phyloP scores from a whole-genome alignment of 2,329 filamentous ascomycete genomes.

The Beauveria pseudobassiana region DNA sequence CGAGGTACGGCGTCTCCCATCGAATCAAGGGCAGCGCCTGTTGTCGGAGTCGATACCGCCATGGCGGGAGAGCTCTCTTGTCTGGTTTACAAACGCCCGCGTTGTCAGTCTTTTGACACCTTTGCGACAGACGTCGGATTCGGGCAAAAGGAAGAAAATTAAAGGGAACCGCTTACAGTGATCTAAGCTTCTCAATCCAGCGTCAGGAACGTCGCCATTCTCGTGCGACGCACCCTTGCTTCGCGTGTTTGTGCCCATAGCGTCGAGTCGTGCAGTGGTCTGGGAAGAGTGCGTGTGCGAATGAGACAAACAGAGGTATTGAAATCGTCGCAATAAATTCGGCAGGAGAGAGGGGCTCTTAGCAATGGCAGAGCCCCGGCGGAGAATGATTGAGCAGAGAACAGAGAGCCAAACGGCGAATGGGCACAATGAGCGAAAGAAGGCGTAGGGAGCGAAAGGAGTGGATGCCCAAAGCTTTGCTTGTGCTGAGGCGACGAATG shows the following conservation, averaged over 20 bases:
- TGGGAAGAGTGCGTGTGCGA: not conserved
- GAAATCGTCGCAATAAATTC: not conserved
- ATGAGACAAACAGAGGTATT: not conserved
- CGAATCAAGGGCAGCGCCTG: conserved; percentile 77
- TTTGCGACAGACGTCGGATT: not conserved
- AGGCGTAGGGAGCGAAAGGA: not conserved
- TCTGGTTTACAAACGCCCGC: conserved; percentile 45
- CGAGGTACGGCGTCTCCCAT: conserved; percentile 92
- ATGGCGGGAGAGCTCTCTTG: conserved; percentile 72
- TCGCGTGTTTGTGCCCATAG: conserved; percentile 27
- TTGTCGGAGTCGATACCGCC: conserved; percentile 83
- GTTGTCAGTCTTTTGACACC: not conserved
- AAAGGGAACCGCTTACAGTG: conserved; percentile 50
- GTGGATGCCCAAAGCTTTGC: conserved; percentile 2
- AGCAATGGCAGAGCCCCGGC: not conserved
- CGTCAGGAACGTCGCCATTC: conserved; percentile 42
- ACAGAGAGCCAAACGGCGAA: not conserved
- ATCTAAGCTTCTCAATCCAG: conserved; percentile 72
- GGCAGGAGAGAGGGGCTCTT: not conserved
- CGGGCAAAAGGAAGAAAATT: not conserved
- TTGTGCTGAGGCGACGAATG: not conserved
- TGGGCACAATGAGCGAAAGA: not conserved
- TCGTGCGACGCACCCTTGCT: conserved; percentile 25
- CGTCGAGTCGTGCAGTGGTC: not conserved
- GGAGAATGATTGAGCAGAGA: not conserved